These are phyloP conservation scores for Neurospora africana DNA, from an alignment of 495 filamentous ascomycete genomes.

Conservation along the genomic window DNA sequence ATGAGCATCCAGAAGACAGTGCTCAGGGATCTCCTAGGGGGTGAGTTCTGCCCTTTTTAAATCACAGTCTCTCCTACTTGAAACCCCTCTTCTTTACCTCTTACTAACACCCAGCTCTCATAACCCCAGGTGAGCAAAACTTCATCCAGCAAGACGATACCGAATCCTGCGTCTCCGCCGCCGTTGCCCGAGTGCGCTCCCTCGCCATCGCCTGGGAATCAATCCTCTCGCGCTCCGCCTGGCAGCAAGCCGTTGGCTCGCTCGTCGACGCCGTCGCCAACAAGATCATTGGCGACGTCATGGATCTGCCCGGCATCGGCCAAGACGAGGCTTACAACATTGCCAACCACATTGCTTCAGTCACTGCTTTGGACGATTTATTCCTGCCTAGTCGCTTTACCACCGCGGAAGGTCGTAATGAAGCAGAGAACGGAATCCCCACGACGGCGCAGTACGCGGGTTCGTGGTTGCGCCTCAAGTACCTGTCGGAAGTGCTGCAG, in stretches of 20 bases:
- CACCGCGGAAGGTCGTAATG: not conserved
- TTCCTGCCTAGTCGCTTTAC: slow-evolving; percentile 49
- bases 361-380: slow-evolving; percentile 63
- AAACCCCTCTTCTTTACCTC: not conserved
- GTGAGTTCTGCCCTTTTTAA: slow-evolving; percentile 34
- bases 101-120: not conserved
- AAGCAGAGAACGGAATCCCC: slow-evolving; percentile 33
- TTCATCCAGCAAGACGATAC: slow-evolving; percentile 48
- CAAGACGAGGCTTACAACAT: slow-evolving; percentile 78
- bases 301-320: slow-evolving; percentile 77
- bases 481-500: slow-evolving; percentile 78
- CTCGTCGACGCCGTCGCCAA: slow-evolving; percentile 68
- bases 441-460: slow-evolving; percentile 69
- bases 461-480: slow-evolving; percentile 84
- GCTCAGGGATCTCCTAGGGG: slow-evolving; percentile 74
- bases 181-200: slow-evolving; percentile 55
- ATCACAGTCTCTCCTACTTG: not conserved
- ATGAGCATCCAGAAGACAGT: slow-evolving; percentile 78
- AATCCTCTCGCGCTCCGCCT: slow-evolving; percentile 72
- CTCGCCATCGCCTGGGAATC: slow-evolving; percentile 64
- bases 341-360: slow-evolving; percentile 54
- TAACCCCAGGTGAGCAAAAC: slow-evolving; percentile 31
- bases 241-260: slow-evolving; percentile 76
- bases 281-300: slow-evolving; percentile 74
- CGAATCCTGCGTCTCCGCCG: slow-evolving; percentile 58